Percentiles rank a stretch among this genome's conserved stretches.
phyloP scores from a whole-genome alignment of 2,329 filamentous ascomycete species.

The Aspergillus ochraceoroseus region DNA sequence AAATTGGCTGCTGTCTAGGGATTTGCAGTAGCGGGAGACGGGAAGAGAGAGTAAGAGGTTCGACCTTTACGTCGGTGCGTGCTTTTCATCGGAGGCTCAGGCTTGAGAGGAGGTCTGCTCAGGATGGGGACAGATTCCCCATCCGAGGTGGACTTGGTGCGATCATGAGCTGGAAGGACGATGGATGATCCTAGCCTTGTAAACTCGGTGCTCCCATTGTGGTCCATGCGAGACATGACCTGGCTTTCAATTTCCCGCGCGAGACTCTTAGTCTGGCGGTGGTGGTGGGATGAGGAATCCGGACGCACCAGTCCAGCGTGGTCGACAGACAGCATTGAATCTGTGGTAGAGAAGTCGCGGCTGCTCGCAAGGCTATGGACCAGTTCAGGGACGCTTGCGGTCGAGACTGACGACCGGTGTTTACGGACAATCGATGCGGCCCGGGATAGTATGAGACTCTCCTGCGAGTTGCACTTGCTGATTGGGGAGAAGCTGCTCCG shows the following conservation, averaged over 20 bases:
- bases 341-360: conserved; percentile 35
- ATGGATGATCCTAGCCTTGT: conserved; percentile 25
- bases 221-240: conserved; percentile 27
- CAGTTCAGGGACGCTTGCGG: conserved; percentile 44
- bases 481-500: conserved; percentile 50
- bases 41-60: conserved; percentile 42
- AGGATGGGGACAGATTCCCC: conserved; percentile 24
- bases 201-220: conserved; percentile 27
- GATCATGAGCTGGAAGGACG: conserved; percentile 30
- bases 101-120: conserved; percentile 19
- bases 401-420: conserved; percentile 46
- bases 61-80: conserved; percentile 34
- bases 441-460: conserved; percentile 52
- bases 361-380: conserved; percentile 41
- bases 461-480: conserved; percentile 55
- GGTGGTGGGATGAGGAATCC: conserved; percentile 25
- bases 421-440: conserved; percentile 46
- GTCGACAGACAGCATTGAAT: conserved; percentile 23
- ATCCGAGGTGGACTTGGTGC: conserved; percentile 37
- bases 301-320: conserved; percentile 17
- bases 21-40: conserved; percentile 8
- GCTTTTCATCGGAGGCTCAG: conserved; percentile 26
- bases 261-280: conserved; percentile 38
- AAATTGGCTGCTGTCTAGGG: neutral
- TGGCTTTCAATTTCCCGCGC: conserved; percentile 32